These are phyloP conservation scores for Helianthus tuberosus DNA, from an alignment of 129 eudicot species.

Conservation along the genomic window DNA sequence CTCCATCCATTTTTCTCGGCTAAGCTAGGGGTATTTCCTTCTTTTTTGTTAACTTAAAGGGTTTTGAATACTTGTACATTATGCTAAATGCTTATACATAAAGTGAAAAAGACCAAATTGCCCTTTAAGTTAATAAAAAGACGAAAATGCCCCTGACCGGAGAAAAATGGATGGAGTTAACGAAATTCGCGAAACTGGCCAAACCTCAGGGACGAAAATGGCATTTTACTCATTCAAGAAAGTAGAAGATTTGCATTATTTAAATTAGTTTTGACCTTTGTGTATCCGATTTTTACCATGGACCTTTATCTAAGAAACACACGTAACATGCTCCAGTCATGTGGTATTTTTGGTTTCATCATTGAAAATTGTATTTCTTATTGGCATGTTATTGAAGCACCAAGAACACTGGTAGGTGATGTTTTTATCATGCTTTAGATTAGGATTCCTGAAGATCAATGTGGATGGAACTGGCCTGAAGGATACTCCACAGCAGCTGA, in stretches of 20 bases:
- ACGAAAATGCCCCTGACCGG: no score
- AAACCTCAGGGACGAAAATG: no score
- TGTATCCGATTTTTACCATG: constrained; percentile 11
- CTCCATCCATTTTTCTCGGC: no score
- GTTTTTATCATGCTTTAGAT: constrained; percentile 73
- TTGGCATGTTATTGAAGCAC: constrained; percentile 60
- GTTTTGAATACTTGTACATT: no score
- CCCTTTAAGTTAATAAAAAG: no score
- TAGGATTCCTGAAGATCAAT: constrained; percentile 65
- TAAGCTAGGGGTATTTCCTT: no score
- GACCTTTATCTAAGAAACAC: constrained; percentile 13
- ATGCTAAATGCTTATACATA: no score
- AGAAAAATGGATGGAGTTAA: no score
- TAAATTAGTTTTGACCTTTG: constrained; percentile 1
- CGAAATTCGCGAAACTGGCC: no score
- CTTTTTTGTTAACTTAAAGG: no score
- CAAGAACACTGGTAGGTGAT: constrained; percentile 58
- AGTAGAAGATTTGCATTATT: constrained; percentile 3
- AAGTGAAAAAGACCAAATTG: no score
- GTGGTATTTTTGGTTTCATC: constrained; percentile 15
- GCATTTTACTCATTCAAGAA: background rate
- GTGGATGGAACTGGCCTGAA: constrained; percentile 89
- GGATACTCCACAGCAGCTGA: constrained; percentile 53
- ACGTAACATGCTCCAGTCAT: constrained; percentile 4
- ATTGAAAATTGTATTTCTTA: constrained; percentile 44